phyloP scores from a whole-genome alignment of 2,329 filamentous ascomycete species.

The Rosellinia necatrix region DNA sequence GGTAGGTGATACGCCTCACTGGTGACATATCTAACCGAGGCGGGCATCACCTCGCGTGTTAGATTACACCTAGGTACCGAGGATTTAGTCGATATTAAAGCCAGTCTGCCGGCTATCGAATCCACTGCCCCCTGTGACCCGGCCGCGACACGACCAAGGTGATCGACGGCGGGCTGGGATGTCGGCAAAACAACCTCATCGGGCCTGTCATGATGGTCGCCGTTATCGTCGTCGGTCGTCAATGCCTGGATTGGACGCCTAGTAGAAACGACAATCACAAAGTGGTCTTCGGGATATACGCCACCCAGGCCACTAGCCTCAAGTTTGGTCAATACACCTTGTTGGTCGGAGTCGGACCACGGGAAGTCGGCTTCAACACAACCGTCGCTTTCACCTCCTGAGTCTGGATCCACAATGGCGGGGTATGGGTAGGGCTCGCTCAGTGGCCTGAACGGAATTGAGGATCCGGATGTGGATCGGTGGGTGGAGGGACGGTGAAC shows the following conservation, averaged over 20 bases:
- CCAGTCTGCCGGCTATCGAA: constrained; percentile 48
- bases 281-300: constrained; percentile 67
- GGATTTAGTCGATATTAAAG: constrained; percentile 48
- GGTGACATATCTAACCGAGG: constrained; percentile 54
- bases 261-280: constrained; percentile 60
- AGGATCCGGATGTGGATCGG: constrained; percentile 54
- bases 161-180: background rate
- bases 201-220: constrained; percentile 11
- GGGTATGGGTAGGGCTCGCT: constrained; percentile 44
- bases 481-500: constrained; percentile 33
- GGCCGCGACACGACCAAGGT: constrained; percentile 10
- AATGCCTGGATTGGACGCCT: constrained; percentile 44
- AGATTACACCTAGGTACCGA: constrained; percentile 32
- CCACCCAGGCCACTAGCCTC: constrained; percentile 65
- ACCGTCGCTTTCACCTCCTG: constrained; percentile 43
- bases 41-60: background rate
- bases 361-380: constrained; percentile 51
- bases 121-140: constrained; percentile 44
- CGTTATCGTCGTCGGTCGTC: constrained; percentile 3
- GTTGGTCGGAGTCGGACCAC: constrained; percentile 52
- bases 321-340: constrained; percentile 47
- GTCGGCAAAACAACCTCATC: constrained; percentile 9
- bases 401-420: constrained; percentile 36
- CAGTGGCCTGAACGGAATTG: constrained; percentile 54
- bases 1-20: constrained; percentile 49